Base-by-base conservation (phyloP, 768 basidiomycete genomes). In the Porphyrellus cyaneotinctus region DNA sequence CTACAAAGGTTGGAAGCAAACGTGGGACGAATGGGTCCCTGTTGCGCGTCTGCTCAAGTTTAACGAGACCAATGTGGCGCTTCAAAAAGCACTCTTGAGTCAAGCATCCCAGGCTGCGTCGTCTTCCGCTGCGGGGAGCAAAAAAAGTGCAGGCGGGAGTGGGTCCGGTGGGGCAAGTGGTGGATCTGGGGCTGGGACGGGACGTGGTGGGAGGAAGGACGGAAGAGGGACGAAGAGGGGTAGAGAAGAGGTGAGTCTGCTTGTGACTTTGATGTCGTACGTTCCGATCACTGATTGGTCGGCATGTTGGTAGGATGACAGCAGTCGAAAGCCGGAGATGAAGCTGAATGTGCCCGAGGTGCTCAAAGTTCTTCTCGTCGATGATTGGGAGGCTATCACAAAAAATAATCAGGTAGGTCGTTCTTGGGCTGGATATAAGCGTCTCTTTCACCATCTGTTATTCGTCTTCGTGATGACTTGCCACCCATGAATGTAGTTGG, bases 1-100 rank as follows among this genome's bases (percentile, higher is more conserved):
- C 70, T 99, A 99, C 78, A 97, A 97, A 71, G 97, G 97, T 10
- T 99, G 97, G 97, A 99, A 97, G 69, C 89, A 92, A 70, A 95
- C 91, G 92, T 63, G 48, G 51, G 55, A 51, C 38, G 60, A 52
- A 18, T 97, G 92, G 92, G 95, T 97, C 0, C 88, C 90, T 2
- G 78, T 81, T 22, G 66, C 65, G 22, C 85, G 97, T 6, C 74
- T 97, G 30, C 78, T 97, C 57, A 97, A 97, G 70, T 78, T 78
- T 64, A 91, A 87, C 65, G 91, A 95, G 54, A 75, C 78, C 38
- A 93, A 91, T 62, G 74, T 95, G 31, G 78, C 79, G 22, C 72
- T 84, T 56, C 94, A 97, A 66, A 91, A 92, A 67, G 70, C 69
- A 23, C 76, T 98, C 12, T 74, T 74, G 47, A 60, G 65, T 22